Percentiles rank a stretch among this genome's conserved stretches.
phyloP scores from a whole-genome alignment of 768 basidiomycete genomes.

The Thelephora aurantiotincta region DNA sequence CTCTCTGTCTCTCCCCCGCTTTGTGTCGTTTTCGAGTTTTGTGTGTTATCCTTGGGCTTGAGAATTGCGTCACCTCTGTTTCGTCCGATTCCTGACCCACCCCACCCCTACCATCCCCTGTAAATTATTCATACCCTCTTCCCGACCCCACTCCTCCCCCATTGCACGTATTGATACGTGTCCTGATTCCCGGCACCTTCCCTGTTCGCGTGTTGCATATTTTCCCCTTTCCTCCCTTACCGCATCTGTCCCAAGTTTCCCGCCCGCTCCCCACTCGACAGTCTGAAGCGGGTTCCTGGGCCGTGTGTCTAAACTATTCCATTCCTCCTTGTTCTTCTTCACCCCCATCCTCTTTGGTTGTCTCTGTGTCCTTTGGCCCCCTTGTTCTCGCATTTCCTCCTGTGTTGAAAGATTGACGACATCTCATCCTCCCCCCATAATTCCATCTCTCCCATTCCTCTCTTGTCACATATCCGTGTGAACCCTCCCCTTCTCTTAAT shows the following conservation, averaged over 20 bases:
- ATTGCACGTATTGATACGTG: constrained; percentile 2
- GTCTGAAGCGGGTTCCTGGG: background rate
- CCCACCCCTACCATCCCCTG: constrained; percentile 2
- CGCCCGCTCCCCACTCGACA: background rate
- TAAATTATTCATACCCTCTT: constrained; percentile 1
- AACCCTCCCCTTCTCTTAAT: too few species aligned
- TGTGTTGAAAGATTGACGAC: too few species aligned
- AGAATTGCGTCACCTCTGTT: too few species aligned
- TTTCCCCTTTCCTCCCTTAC: background rate
- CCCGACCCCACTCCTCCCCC: background rate
- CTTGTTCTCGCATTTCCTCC: constrained; percentile 8
- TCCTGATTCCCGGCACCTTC: constrained; percentile 1
- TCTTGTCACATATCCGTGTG: too few species aligned
- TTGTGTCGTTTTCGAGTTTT: background rate
- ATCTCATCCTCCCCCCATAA: background rate
- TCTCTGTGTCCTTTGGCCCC: constrained; percentile 4
- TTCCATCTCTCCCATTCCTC: too few species aligned
- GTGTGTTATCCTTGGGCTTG: background rate
- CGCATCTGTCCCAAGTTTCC: background rate
- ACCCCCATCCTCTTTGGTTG: constrained; percentile 1
- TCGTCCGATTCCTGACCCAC: background rate
- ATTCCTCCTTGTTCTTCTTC: constrained; percentile 3
- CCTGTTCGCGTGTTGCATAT: constrained; percentile 1
- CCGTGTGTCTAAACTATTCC: background rate
- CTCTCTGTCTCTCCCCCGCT: background rate